phyloP scores from a whole-genome alignment of 2,329 filamentous ascomycete species.

The Penicillium decumbens region DNA sequence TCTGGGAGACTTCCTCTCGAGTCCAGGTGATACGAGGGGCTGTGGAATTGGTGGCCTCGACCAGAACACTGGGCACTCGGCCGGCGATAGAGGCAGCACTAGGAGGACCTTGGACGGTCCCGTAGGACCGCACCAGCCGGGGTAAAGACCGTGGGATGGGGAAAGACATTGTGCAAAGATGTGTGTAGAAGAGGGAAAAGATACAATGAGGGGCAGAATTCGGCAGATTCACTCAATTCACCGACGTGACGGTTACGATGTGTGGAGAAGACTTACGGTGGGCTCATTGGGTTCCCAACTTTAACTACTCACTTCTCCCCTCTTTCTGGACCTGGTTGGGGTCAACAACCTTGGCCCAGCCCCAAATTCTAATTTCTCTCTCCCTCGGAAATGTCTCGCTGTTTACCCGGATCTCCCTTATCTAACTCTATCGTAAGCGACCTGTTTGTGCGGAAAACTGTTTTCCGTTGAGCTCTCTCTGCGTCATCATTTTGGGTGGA shows the following conservation, averaged over 20 bases:
- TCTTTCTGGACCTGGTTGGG: background rate
- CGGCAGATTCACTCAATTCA: constrained; percentile 3
- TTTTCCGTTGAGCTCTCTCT: too few relatives aligned
- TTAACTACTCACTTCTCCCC: background rate
- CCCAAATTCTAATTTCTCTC: background rate
- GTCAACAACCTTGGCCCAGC: background rate
- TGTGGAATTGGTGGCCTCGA: constrained; percentile 35
- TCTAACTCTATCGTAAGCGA: background rate
- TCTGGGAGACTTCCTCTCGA: constrained; percentile 70
- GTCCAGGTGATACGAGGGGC: constrained; percentile 70
- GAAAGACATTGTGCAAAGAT: constrained; percentile 24
- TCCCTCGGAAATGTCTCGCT: background rate
- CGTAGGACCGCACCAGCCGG: constrained; percentile 32
- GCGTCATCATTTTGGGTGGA: too few relatives aligned
- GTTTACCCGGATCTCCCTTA: background rate
- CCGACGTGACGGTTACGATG: constrained; percentile 14
- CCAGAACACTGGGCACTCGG: constrained; percentile 31
- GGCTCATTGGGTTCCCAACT: constrained; percentile 1
- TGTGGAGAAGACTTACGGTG: constrained; percentile 1
- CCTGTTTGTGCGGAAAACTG: too few relatives aligned
- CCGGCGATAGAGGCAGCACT: constrained; percentile 30
- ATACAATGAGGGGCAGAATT: background rate
- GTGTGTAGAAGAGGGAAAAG: background rate
- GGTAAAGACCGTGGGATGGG: constrained; percentile 28
- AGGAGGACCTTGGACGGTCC: constrained; percentile 37